Evolutionary conservation across 306 rosid species (phyloP).

Genomic region (Oxytropis ochrocephala): DNA sequence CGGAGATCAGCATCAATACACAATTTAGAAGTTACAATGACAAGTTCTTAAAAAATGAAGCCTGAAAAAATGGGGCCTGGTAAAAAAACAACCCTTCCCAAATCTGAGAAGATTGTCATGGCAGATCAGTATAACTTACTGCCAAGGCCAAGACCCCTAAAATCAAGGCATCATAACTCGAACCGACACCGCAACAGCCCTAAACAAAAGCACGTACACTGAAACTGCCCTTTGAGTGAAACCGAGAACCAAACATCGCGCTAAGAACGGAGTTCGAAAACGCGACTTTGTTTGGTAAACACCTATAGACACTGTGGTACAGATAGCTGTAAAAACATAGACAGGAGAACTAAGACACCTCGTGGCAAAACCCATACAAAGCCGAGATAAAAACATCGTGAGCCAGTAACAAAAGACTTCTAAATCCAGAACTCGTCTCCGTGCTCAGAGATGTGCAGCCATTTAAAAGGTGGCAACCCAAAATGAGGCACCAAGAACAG

Average conservation of each 20-base stretch:
- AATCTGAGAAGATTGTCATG: slow-evolving; percentile 44
- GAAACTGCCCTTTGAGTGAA: slow-evolving; percentile 44
- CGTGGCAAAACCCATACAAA: slow-evolving; percentile 34
- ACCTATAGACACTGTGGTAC: slow-evolving; percentile 27
- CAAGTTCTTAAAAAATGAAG: slow-evolving; percentile 46
- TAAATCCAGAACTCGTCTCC: slow-evolving; percentile 43
- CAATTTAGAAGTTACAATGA: slow-evolving; percentile 29
- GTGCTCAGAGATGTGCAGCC: slow-evolving; percentile 54
- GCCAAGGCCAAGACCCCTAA: slow-evolving; percentile 80
- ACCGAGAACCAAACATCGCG: slow-evolving; percentile 60
- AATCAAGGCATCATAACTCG: slow-evolving; percentile 50
- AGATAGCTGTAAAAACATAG: slow-evolving; percentile 12
- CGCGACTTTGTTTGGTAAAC: slow-evolving; percentile 44
- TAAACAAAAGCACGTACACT: slow-evolving; percentile 4
- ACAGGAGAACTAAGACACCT: slow-evolving; percentile 29
- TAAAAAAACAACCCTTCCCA: slow-evolving; percentile 45
- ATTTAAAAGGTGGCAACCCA: slow-evolving; percentile 35
- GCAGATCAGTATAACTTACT: slow-evolving; percentile 61
- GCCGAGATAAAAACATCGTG: slow-evolving; percentile 39
- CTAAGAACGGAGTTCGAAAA: not conserved
- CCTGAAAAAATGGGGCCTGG: slow-evolving; percentile 64
- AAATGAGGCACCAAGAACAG: slow-evolving; percentile 54
- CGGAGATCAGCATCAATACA: slow-evolving; percentile 26
- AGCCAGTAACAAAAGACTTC: slow-evolving; percentile 42
- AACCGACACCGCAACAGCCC: slow-evolving; percentile 46